Base-by-base conservation (phyloP, 495 filamentous ascomycete genomes). In the Aspergillus olivimuriae region DNA sequence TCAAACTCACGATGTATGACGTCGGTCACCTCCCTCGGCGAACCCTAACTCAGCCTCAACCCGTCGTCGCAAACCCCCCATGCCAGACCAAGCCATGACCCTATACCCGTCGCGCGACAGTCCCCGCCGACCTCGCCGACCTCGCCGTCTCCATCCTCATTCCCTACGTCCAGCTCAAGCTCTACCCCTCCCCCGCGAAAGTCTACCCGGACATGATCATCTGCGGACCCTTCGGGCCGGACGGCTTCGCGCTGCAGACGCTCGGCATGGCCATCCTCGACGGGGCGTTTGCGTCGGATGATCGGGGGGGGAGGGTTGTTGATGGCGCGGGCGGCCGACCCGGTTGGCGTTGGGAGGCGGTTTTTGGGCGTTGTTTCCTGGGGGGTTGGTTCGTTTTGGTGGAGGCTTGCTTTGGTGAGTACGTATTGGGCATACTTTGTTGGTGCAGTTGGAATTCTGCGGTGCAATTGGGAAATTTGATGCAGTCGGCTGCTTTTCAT, bases 191-290 rank as follows among this genome's bases (percentile, higher is more conserved):
- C 5, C 16, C 51, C 5, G 51, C 56, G 1, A 53, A 52, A 20
- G 52, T 62, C 10, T 61, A 52, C 23, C 50, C 60, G 39, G 63
- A 69, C 33, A 67, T 69, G 62, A 60, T 67, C 7, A 7, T 68
- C 12, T 61, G 58, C 48, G 62, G 62, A 0, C 62, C 65, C 5
- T 64, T 63, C 19, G 60, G 58, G 1, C 63, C 64, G 33, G 62
- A 46, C 10, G 40, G 52, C 12, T 65, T 63, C 18, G 60, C 64
- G 10, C 47, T 65, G 9, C 61, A 60, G 35, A 36, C 47, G 11
- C 44, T 65, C 4, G 61, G 61, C 8, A 16, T 43, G 11, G 55
- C 47, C 2, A 53, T 61, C 3, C 11, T 36, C 14, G 8, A 48
- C 3, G 55, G 46, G 4, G 50, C 41, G 19, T 62, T 65, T 38